Evolutionary conservation across 768 basidiomycete genomes (phyloP), one percentile per base, ranked within the genome.

Genomic region (Asterophora lycoperdoides): DNA sequence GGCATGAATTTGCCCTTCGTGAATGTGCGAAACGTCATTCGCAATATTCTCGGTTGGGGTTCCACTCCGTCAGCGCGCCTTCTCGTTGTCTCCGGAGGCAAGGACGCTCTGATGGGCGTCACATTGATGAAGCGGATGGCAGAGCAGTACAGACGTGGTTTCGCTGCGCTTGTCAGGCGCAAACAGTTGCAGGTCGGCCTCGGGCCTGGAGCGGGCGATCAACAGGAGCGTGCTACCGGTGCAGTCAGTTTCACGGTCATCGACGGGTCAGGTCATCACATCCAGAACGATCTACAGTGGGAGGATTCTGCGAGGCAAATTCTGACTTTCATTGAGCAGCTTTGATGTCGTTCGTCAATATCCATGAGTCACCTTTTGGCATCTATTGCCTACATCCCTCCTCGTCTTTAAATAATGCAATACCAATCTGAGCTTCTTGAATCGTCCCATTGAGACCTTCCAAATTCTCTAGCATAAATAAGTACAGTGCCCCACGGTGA

Each of bases 1-100:
- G 46, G 51, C n/a, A 56, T 56, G 55, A 53, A 50, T 39, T 20
- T 50, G 19, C 48, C 52, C 18, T 56, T 56, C 33, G 49, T 56
- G 23, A 41, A 56, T 32, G 36, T 41, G 14, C 35, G 33, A n/a
- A 41, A 49, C 19, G 48, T 56, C n/a, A 17, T 53, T 5, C 30
- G 23, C 26, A 49, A 50, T 15, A 10, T 52, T 40, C 29, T 50
- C 37, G 47, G 38, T 6, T 49, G 46, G 44, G 23, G 43, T 1
- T 11, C 30, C 18, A 19, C 35, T 13, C 20, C 23, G n/a, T 32
- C n/a, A 18, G 29, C 43, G 1, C 49, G 49, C 3, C 17, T 51
- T 4, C 28, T 51, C 13, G 38, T 52, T 3, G 20, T 52, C 10
- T 44, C 54, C 17, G 54, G 50, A 14, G 41, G 38, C 14, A 48